phyloP scores from a whole-genome alignment of 805 yeast genomes.

The Pachysolen tannophilus region DNA sequence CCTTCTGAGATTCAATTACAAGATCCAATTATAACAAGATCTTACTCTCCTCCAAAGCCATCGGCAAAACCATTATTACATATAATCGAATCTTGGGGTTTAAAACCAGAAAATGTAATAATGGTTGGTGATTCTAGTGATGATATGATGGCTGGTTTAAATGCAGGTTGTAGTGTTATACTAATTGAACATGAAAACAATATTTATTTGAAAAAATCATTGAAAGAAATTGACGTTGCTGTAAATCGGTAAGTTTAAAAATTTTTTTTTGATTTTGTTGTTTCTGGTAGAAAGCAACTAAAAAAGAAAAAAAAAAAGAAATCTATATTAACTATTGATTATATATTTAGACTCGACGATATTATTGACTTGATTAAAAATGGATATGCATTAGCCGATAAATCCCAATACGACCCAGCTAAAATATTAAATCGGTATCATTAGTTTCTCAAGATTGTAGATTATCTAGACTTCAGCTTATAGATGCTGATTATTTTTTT shows the following conservation, averaged over 20 bases:
- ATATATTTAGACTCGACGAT: constrained; percentile 26
- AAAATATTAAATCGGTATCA: too few species aligned
- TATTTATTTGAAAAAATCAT: constrained; percentile 28
- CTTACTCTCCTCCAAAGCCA: constrained; percentile 63
- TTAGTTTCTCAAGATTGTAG: too few species aligned
- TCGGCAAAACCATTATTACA: constrained; percentile 54
- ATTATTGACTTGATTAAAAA: constrained; percentile 25
- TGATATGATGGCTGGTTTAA: constrained; percentile 55
- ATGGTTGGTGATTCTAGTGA: constrained; percentile 75
- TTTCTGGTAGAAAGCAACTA: not conserved
- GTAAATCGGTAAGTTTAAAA: constrained; percentile 17
- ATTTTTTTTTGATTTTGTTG: not conserved
- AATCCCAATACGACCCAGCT: not conserved
- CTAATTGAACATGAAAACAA: constrained; percentile 47
- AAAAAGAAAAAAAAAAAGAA: too few species aligned
- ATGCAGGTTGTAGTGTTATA: constrained; percentile 57
- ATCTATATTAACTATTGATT: not conserved
- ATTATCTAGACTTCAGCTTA: not conserved
- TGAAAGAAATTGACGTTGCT: constrained; percentile 26
- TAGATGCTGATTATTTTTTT: not conserved
- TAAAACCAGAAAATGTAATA: constrained; percentile 36
- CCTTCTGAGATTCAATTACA: constrained; percentile 24
- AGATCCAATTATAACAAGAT: constrained; percentile 53
- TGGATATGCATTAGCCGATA: constrained; percentile 23
- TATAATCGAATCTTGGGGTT: constrained; percentile 42